Evolutionary conservation across 2,329 filamentous ascomycete genomes (phyloP).

Genomic region (Aspergillus transmontanensis): DNA sequence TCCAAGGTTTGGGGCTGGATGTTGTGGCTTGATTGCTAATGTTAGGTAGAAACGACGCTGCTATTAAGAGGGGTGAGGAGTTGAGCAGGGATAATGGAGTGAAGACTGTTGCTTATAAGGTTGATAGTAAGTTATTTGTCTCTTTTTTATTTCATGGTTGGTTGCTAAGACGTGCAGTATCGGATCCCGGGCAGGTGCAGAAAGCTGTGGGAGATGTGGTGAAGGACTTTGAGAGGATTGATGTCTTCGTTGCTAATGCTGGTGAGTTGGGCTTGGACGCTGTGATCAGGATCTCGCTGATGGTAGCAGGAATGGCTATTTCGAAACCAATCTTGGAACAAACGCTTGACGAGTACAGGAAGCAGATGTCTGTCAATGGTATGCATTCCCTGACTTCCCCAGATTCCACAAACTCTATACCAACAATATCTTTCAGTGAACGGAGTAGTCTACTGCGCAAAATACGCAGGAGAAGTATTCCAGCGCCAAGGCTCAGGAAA

Average conservation of each 20-base stretch:
- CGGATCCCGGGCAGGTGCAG: constrained; percentile 41
- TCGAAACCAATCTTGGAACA: constrained; percentile 60
- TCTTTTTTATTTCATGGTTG: not conserved
- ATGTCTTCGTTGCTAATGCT: constrained; percentile 50
- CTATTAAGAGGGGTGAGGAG: constrained; percentile 39
- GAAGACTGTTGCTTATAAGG: constrained; percentile 47
- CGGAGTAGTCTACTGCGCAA: constrained; percentile 50
- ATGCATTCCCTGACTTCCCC: constrained; percentile 9
- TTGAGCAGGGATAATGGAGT: constrained; percentile 39
- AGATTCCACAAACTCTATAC: fast-evolving
- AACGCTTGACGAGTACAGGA: constrained; percentile 54
- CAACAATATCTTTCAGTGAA: constrained; percentile 47
- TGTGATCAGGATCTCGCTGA: constrained; percentile 2
- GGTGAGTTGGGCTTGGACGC: constrained; percentile 24
- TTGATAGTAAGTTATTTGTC: constrained; percentile 34
- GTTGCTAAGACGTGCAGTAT: constrained; percentile 35
- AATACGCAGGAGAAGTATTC: constrained; percentile 49
- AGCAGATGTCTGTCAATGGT: constrained; percentile 59
- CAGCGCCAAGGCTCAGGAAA: constrained; percentile 42
- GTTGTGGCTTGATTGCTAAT: not conserved
- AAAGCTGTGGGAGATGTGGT: constrained; percentile 38
- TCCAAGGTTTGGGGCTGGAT: no score
- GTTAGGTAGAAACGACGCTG: constrained; percentile 32
- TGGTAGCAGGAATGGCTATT: constrained; percentile 48
- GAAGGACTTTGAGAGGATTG: constrained; percentile 46